Evolutionary conservation across 2,329 filamentous ascomycete species (phyloP).

Genomic region (Kalmusia sp.): DNA sequence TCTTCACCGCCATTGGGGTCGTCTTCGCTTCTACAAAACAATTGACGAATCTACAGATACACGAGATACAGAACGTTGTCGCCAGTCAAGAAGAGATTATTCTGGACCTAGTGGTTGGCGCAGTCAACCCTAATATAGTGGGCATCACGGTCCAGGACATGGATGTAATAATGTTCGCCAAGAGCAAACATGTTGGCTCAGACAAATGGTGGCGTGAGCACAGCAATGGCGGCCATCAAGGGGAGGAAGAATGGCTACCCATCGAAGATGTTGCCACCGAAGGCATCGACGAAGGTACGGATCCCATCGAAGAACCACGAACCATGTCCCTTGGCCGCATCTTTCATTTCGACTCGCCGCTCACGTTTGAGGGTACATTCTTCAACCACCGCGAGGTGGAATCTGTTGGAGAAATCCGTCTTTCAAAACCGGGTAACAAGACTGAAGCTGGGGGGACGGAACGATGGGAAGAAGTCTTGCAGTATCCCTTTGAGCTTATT

Average conservation of each 20-base stretch:
- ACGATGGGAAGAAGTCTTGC: slow-evolving; percentile 88
- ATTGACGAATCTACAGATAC: slow-evolving; percentile 77
- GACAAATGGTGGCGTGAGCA: slow-evolving; percentile 54
- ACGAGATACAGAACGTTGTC: slow-evolving; percentile 85
- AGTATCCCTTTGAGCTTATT: slow-evolving; percentile 93
- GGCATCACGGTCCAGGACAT: slow-evolving; percentile 84
- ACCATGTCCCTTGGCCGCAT: slow-evolving; percentile 94
- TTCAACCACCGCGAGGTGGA: slow-evolving; percentile 75
- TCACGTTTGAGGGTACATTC: slow-evolving; percentile 89
- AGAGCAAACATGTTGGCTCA: slow-evolving; percentile 84
- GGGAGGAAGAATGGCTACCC: slow-evolving; percentile 34
- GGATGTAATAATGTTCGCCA: slow-evolving; percentile 92
- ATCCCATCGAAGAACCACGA: slow-evolving; percentile 72
- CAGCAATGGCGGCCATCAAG: slow-evolving; percentile 26
- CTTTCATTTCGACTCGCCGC: slow-evolving; percentile 82
- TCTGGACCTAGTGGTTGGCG: slow-evolving; percentile 86
- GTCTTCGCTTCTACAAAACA: slow-evolving; percentile 92
- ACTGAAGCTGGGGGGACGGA: slow-evolving; percentile 82
- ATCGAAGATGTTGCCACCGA: slow-evolving; percentile 21
- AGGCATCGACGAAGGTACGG: slow-evolving; percentile 61
- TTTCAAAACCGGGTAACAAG: slow-evolving; percentile 83
- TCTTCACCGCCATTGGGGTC: slow-evolving; percentile 86
- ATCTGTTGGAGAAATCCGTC: slow-evolving; percentile 83
- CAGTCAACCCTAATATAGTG: slow-evolving; percentile 92
- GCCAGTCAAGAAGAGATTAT: slow-evolving; percentile 95